Conservation (phyloP, 306 rosid species). For the Herpetospermum pedunculosum region DNA sequence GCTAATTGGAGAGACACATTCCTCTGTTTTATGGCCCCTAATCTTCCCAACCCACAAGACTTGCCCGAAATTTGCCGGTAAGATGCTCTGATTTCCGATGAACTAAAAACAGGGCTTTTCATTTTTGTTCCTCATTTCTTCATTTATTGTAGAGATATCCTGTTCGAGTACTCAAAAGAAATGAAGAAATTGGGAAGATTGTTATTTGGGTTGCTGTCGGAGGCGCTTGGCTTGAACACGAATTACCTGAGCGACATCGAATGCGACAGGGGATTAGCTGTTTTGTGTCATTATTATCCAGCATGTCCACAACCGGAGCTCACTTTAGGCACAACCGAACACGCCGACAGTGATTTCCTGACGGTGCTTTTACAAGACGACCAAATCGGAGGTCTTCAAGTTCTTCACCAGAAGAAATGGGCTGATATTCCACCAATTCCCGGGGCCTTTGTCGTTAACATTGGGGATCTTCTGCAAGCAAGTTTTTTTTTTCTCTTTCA, state of each 20-base stretch:
- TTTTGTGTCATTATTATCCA: constrained; percentile 24
- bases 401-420: constrained; percentile 18
- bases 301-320: constrained; percentile 31
- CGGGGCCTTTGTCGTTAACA: constrained; percentile 22
- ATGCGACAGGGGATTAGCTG: constrained; percentile 6
- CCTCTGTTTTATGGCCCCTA: constrained; percentile 14
- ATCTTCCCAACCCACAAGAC: constrained; percentile 27
- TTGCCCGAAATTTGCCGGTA: constrained; percentile 31
- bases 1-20: constrained; percentile 41
- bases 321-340: constrained; percentile 22
- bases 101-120: not conserved
- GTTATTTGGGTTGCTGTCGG: constrained; percentile 21
- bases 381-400: constrained; percentile 30
- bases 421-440: constrained; percentile 16
- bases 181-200: constrained; percentile 1
- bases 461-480: constrained; percentile 30
- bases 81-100: not conserved
- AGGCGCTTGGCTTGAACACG: constrained; percentile 21
- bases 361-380: constrained; percentile 32
- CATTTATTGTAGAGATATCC: constrained; percentile 13
- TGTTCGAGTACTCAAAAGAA: constrained; percentile 12
- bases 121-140: not conserved
- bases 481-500: not conserved
- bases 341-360: constrained; percentile 18
- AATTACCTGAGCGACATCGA: constrained; percentile 9